Percentiles rank a stretch among this genome's conserved stretches.
Evolutionary conservation across 2,329 filamentous ascomycete genomes (phyloP).

Genomic region (Zasmidium cellare): DNA sequence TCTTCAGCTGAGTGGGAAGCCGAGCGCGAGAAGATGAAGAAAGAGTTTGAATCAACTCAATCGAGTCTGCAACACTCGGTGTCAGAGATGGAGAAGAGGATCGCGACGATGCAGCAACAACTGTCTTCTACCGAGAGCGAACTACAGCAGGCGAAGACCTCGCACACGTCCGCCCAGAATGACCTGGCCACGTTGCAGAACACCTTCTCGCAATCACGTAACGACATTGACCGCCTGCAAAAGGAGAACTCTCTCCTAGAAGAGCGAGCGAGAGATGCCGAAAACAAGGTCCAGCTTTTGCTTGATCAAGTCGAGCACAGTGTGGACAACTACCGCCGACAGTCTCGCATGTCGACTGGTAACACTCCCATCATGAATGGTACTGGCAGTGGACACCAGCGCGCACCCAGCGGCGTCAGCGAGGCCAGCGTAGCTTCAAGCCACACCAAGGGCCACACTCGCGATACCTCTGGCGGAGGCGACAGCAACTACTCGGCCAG

Average conservation of each 20-base stretch:
- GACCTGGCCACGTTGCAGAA: slow-evolving; percentile 57
- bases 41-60: slow-evolving; percentile 70
- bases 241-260: slow-evolving; percentile 80
- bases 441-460: slow-evolving; percentile 48
- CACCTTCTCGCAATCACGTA: slow-evolving; percentile 48
- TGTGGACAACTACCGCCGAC: slow-evolving; percentile 91
- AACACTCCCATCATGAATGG: slow-evolving; percentile 31
- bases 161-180: slow-evolving; percentile 38
- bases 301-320: slow-evolving; percentile 93
- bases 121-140: slow-evolving; percentile 66
- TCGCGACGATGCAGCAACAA: slow-evolving; percentile 68
- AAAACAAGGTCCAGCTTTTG: slow-evolving; percentile 87
- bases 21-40: slow-evolving; percentile 67
- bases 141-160: slow-evolving; percentile 64
- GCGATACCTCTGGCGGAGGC: slow-evolving; percentile 50
- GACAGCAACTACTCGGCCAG: slow-evolving; percentile 52
- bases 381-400: slow-evolving; percentile 37
- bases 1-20: slow-evolving; percentile 68
- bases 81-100: slow-evolving; percentile 67
- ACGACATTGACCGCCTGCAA: slow-evolving; percentile 77
- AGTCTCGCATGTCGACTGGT: slow-evolving; percentile 50
- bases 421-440: slow-evolving; percentile 37
- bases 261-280: slow-evolving; percentile 81
- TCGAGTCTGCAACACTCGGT: slow-evolving; percentile 67
- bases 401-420: slow-evolving; percentile 42